Evolutionary conservation across 495 filamentous ascomycete genomes (phyloP).

Genomic region (Aspergillus sclerotiicarbonarius): DNA sequence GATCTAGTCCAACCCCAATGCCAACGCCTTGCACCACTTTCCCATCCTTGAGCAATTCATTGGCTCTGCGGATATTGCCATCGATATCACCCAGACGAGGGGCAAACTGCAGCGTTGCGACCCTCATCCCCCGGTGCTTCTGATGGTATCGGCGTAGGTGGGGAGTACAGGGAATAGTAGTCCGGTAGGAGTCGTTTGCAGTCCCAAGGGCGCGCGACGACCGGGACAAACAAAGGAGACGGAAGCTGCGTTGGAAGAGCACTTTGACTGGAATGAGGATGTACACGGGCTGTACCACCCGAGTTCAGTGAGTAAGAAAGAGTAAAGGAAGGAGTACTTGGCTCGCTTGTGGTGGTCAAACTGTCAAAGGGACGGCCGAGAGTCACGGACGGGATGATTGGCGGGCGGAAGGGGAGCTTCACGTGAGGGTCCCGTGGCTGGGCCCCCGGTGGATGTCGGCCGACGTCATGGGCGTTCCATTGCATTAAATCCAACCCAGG

Average conservation of each 20-base stretch:
- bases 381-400: background rate
- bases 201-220: background rate
- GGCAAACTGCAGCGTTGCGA: constrained; percentile 78
- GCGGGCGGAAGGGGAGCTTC: background rate
- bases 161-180: background rate
- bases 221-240: background rate
- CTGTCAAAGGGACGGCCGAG: background rate
- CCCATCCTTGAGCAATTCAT: constrained; percentile 60
- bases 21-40: constrained; percentile 15
- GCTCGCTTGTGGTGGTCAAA: background rate
- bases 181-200: background rate
- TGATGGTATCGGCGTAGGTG: background rate
- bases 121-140: constrained; percentile 56
- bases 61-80: constrained; percentile 71
- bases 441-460: background rate
- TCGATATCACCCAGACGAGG: constrained; percentile 72
- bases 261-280: no score
- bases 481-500: background rate
- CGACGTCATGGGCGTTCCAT: background rate
- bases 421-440: background rate
- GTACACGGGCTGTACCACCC: no score
- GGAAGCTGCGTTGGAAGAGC: background rate
- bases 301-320: background rate
- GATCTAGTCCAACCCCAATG: constrained; percentile 25
- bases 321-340: background rate